Percentiles rank a stretch among this genome's conserved stretches.
Conservation (phyloP, 345 rosid species). For the Dipteronia sinensis region DNA sequence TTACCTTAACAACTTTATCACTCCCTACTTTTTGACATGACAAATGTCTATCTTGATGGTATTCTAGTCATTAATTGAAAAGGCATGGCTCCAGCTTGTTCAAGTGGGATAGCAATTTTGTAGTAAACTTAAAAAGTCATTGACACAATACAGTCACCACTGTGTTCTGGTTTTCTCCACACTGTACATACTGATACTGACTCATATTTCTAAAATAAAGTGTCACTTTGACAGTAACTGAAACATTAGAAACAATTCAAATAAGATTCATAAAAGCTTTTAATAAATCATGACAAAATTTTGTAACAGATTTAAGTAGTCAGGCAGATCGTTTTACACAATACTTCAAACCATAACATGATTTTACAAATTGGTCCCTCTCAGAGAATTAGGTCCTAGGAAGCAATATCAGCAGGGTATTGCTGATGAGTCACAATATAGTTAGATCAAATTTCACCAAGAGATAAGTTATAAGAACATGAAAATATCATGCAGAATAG, state of each 20-base stretch:
- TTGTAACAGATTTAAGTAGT: conserved; percentile 3
- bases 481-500: not conserved
- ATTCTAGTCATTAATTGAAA: not conserved
- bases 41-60: not conserved
- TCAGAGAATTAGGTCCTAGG: not conserved
- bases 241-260: not conserved
- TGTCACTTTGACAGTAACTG: not conserved
- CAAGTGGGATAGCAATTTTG: not conserved
- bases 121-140: not conserved
- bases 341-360: not conserved
- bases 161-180: not conserved
- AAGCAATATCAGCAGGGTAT: not conserved
- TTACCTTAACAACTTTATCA: not conserved
- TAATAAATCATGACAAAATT: not conserved
- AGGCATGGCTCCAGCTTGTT: not conserved
- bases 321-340: not conserved
- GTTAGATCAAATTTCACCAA: not conserved
- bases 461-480: not conserved
- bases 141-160: not conserved
- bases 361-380: not conserved
- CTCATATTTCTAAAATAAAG: not conserved
- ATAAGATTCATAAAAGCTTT: not conserved
- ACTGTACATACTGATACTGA: not conserved
- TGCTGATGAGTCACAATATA: not conserved
- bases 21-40: not conserved